phyloP scores from a whole-genome alignment of 805 yeast species.

The Candida patagonica region DNA sequence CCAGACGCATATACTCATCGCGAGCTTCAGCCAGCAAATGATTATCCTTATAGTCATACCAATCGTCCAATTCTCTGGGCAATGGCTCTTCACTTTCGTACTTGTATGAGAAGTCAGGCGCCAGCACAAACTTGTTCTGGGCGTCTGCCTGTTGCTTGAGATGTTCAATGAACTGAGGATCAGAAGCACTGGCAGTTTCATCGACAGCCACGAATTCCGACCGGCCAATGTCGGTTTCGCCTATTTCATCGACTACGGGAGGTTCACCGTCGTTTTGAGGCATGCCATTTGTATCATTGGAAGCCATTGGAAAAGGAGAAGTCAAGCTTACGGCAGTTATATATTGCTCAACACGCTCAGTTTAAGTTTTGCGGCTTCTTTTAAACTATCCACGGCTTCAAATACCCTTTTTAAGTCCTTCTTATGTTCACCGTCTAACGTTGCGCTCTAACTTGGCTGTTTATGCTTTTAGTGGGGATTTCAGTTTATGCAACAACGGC shows the following conservation, averaged over 20 bases:
- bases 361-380: no score
- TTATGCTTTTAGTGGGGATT: no score
- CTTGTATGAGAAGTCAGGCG: constrained; percentile 38
- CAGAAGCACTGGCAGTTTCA: constrained; percentile 12
- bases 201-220: constrained; percentile 19
- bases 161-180: constrained; percentile 14
- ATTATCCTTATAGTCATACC: constrained; percentile 32
- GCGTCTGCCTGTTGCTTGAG: constrained; percentile 13
- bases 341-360: no score
- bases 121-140: constrained; percentile 16
- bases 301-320: no score
- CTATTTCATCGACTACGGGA: neutral
- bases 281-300: no score
- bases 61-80: constrained; percentile 36
- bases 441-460: no score
- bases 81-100: constrained; percentile 32
- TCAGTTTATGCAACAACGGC: no score
- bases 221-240: neutral
- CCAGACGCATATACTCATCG: constrained; percentile 7
- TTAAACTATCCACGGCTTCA: no score
- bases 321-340: no score
- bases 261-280: no score
- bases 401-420: no score
- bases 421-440: no score
- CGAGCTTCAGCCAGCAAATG: constrained; percentile 11